phyloP scores from a whole-genome alignment of 2,329 filamentous ascomycete species.

The Bisporella sp. region DNA sequence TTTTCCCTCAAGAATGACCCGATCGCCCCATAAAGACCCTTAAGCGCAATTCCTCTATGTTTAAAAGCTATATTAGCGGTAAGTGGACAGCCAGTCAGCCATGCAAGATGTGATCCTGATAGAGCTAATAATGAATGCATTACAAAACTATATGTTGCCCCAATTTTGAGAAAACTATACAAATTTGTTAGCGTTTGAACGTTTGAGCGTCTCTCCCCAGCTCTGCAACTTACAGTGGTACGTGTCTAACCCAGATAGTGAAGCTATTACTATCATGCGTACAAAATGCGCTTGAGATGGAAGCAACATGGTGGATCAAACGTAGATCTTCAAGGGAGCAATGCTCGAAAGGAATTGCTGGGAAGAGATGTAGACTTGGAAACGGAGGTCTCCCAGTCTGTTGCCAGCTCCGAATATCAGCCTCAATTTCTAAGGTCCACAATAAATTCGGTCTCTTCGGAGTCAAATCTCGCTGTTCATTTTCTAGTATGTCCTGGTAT shows the following conservation, averaged over 20 bases:
- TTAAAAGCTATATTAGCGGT: conserved; percentile 86
- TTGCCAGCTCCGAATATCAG: conserved; percentile 75
- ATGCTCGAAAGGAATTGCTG: conserved; percentile 63
- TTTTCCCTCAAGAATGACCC: conserved; percentile 76
- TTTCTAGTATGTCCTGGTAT: no score
- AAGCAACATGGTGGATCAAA: conserved; percentile 84
- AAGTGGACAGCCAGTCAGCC: conserved; percentile 76
- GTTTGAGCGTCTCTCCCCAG: not conserved
- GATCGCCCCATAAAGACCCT: conserved; percentile 82
- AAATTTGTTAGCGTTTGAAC: conserved; percentile 27
- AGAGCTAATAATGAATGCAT: conserved; percentile 91
- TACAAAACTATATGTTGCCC: conserved; percentile 75
- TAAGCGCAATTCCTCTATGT: conserved; percentile 78
- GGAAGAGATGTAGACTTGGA: conserved; percentile 69
- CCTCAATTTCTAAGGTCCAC: conserved; percentile 84
- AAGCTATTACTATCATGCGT: conserved; percentile 72
- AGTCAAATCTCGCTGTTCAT: no score
- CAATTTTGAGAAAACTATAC: conserved; percentile 70
- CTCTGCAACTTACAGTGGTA: conserved; percentile 67
- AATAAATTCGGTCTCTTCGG: conserved; percentile 71
- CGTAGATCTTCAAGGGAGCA: conserved; percentile 75
- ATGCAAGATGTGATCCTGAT: conserved; percentile 91
- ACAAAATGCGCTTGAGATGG: conserved; percentile 77
- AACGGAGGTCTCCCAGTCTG: conserved; percentile 81
- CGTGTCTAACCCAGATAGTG: conserved; percentile 87